Evolutionary conservation across 2,329 filamentous ascomycete genomes (phyloP).

Genomic region (Gnomoniopsis smithogilvyi): DNA sequence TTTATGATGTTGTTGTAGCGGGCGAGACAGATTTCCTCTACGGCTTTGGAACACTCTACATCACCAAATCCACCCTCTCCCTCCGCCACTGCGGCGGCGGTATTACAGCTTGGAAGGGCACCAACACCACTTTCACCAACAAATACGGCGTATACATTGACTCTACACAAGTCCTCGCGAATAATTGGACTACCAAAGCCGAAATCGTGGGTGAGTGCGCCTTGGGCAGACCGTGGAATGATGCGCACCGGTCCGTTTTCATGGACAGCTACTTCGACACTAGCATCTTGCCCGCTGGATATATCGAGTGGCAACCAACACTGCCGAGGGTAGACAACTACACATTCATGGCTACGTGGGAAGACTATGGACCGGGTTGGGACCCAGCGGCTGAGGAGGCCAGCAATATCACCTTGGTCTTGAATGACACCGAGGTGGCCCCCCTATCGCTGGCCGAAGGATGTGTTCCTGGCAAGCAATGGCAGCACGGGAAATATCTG

Average conservation of each 20-base stretch:
- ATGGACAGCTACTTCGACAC: conserved; percentile 50
- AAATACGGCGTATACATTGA: conserved; percentile 66
- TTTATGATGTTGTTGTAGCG: conserved; percentile 57
- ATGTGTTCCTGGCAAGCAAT: conserved; percentile 21
- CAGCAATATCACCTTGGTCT: conserved; percentile 40
- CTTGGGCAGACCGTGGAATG: conserved; percentile 62
- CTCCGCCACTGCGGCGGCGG: conserved; percentile 63
- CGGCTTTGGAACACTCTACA: conserved; percentile 63
- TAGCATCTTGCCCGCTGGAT: conserved; percentile 50
- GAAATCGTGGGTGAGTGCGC: conserved; percentile 44
- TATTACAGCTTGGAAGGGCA: conserved; percentile 66
- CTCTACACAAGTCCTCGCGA: conserved; percentile 48
- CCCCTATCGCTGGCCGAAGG: conserved; percentile 25
- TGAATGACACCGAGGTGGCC: conserved; percentile 32
- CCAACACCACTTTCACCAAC: conserved; percentile 63
- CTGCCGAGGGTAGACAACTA: conserved; percentile 38
- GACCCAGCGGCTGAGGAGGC: conserved; percentile 42
- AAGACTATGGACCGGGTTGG: conserved; percentile 49
- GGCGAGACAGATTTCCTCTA: conserved; percentile 69
- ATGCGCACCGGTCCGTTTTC: conserved; percentile 54
- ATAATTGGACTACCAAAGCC: conserved; percentile 44
- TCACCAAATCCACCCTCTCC: conserved; percentile 49
- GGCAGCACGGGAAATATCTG: conserved; percentile 17
- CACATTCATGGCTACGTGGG: conserved; percentile 57
- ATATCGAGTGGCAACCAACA: conserved; percentile 47